phyloP scores from a whole-genome alignment of 2,329 filamentous ascomycete genomes.

The Beauveria medogensis region DNA sequence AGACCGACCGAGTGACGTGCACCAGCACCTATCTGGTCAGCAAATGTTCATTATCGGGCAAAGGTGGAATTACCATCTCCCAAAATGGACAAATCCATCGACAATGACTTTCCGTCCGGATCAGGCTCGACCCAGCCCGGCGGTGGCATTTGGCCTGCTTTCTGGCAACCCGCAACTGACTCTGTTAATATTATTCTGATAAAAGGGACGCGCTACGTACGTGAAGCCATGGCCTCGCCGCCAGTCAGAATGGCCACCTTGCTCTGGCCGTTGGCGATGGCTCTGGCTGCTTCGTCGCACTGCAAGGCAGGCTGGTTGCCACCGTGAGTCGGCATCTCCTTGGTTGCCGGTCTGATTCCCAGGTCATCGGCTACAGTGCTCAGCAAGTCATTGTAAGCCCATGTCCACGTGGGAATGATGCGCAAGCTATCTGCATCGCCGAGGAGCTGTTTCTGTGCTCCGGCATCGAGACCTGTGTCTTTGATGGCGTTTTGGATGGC shows the following conservation, averaged over 20 bases:
- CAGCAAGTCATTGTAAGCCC: conserved; percentile 54
- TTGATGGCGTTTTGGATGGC: conserved; percentile 44
- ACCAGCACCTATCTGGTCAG: conserved; percentile 38
- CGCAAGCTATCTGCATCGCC: conserved; percentile 47
- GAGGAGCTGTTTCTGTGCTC: conserved; percentile 25
- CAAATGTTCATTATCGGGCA: background rate
- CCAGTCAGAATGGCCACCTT: conserved; percentile 53
- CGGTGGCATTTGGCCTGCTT: conserved; percentile 34
- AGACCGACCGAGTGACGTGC: conserved; percentile 50
- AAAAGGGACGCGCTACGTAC: conserved; percentile 22
- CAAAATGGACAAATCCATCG: conserved; percentile 38
- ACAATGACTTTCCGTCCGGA: conserved; percentile 36
- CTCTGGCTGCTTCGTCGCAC: conserved; percentile 54
- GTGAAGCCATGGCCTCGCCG: conserved; percentile 55
- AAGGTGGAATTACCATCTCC: conserved; percentile 20
- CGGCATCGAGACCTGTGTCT: conserved; percentile 32
- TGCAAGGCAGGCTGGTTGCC: conserved; percentile 55
- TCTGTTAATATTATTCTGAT: conserved; percentile 11
- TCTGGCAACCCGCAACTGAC: conserved; percentile 26
- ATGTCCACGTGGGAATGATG: conserved; percentile 57
- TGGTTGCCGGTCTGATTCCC: conserved; percentile 37
- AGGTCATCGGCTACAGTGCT: conserved; percentile 42
- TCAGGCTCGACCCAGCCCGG: conserved; percentile 49
- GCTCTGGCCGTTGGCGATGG: conserved; percentile 44
- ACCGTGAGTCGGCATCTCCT: conserved; percentile 48